Percentiles rank a stretch among this genome's conserved stretches.
phyloP scores from a whole-genome alignment of 148 eudicot species.

The Nyssa sinensis region DNA sequence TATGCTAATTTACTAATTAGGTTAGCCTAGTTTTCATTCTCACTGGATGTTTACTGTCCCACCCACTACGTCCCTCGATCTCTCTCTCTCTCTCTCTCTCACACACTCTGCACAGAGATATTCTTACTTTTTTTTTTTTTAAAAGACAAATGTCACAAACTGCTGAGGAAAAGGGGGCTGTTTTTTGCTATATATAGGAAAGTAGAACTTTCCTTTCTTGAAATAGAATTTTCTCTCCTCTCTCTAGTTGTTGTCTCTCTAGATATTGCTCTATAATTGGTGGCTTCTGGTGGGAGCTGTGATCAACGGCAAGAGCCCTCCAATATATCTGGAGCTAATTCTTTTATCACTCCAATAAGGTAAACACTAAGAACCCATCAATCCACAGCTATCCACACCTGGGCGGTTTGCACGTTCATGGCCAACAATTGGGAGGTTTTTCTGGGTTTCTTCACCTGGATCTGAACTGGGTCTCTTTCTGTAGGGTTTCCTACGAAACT shows the following conservation, averaged over 20 bases:
- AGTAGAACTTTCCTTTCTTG: background rate
- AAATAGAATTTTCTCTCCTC: background rate
- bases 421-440: background rate
- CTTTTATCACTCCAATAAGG: constrained; percentile 2
- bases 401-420: background rate
- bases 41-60: too few relatives aligned
- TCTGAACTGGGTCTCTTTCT: background rate
- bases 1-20: too few relatives aligned
- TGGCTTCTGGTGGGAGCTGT: background rate
- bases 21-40: too few relatives aligned
- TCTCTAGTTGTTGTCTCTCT: background rate
- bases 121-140: too few relatives aligned
- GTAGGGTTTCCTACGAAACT: background rate
- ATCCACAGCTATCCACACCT: background rate
- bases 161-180: too few relatives aligned
- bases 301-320: background rate
- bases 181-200: too few relatives aligned
- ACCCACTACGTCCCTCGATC: too few relatives aligned
- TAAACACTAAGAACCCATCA: background rate
- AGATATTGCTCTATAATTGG: background rate
- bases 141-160: too few relatives aligned
- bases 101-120: too few relatives aligned
- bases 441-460: background rate
- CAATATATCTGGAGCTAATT: too few relatives aligned
- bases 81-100: too few relatives aligned